phyloP scores from a whole-genome alignment of 2,329 filamentous ascomycete genomes.

The Chaetomium sp. region DNA sequence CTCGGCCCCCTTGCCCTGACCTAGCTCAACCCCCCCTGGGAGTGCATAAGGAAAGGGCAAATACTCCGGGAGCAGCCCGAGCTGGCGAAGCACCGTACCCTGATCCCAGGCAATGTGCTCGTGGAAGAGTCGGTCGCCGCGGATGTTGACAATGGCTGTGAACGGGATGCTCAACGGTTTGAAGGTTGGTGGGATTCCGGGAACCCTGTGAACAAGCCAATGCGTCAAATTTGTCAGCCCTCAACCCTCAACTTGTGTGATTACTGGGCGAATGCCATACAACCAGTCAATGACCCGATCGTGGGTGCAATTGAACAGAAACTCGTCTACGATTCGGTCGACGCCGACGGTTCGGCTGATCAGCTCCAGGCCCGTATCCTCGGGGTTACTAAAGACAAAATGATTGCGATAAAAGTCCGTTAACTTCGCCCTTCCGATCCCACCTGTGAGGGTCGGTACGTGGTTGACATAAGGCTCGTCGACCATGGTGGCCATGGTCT shows the following conservation, averaged over 20 bases:
- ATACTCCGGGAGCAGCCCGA: constrained; percentile 58
- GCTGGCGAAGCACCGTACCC: constrained; percentile 52
- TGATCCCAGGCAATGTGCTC: constrained; percentile 70
- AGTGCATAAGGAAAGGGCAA: constrained; percentile 53
- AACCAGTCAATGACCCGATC: constrained; percentile 60
- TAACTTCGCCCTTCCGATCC: constrained; percentile 57
- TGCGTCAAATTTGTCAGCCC: background rate
- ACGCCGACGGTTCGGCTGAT: constrained; percentile 65
- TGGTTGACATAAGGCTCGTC: constrained; percentile 75
- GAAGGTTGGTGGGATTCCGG: constrained; percentile 53
- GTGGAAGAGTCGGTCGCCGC: constrained; percentile 61
- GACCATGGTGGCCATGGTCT: constrained; percentile 78
- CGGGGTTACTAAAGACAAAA: constrained; percentile 68
- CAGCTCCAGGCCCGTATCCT: constrained; percentile 60
- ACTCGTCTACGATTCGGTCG: constrained; percentile 67
- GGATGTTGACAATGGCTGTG: constrained; percentile 58
- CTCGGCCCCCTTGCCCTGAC: constrained; percentile 37
- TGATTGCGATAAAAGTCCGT: constrained; percentile 65
- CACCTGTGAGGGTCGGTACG: constrained; percentile 64
- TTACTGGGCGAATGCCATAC: constrained; percentile 35
- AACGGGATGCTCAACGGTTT: constrained; percentile 53
- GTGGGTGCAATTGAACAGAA: constrained; percentile 60
- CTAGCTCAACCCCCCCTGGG: constrained; percentile 31
- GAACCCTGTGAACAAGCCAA: constrained; percentile 35
- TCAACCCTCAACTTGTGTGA: constrained; percentile 11